Percentiles rank a stretch among this genome's conserved stretches.
phyloP scores from a whole-genome alignment of 306 rosid genomes.

The Corylus americana region DNA sequence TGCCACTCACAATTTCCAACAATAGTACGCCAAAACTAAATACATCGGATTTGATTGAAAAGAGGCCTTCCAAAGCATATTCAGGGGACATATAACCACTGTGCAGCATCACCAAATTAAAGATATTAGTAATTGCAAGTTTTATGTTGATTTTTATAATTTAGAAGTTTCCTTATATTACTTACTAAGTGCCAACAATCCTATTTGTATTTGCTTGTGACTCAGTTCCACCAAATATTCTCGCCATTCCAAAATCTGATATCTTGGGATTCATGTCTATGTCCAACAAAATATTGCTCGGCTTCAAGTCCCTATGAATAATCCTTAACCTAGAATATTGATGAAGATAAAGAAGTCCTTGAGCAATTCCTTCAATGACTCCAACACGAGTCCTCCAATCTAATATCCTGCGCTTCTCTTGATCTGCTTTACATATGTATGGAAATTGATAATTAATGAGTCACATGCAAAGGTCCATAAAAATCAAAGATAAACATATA shows the following conservation, averaged over 20 bases:
- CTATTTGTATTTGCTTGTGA: constrained; percentile 31
- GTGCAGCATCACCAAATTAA: not conserved
- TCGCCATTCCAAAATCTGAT: constrained; percentile 39
- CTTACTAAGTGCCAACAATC: constrained; percentile 61
- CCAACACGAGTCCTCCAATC: constrained; percentile 26
- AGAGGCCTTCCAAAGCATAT: constrained; percentile 39
- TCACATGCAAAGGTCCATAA: not conserved
- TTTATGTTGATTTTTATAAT: not conserved
- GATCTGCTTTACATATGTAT: constrained; percentile 16
- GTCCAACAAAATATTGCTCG: constrained; percentile 35
- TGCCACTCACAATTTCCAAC: constrained; percentile 39
- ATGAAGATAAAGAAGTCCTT: constrained; percentile 35
- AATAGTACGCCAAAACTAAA: constrained; percentile 50
- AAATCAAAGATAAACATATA: not conserved
- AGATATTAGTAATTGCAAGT: not conserved
- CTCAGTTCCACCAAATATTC: constrained; percentile 26
- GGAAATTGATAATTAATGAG: not conserved
- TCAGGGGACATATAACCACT: constrained; percentile 60
- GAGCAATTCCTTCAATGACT: constrained; percentile 26
- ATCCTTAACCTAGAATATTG: constrained; percentile 34
- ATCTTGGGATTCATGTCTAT: constrained; percentile 35
- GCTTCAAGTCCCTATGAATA: constrained; percentile 36
- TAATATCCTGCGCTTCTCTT: constrained; percentile 11
- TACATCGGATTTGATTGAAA: constrained; percentile 44
- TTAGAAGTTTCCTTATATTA: not conserved